Conservation (phyloP, 768 basidiomycete genomes). For the Suillus variegatus region DNA sequence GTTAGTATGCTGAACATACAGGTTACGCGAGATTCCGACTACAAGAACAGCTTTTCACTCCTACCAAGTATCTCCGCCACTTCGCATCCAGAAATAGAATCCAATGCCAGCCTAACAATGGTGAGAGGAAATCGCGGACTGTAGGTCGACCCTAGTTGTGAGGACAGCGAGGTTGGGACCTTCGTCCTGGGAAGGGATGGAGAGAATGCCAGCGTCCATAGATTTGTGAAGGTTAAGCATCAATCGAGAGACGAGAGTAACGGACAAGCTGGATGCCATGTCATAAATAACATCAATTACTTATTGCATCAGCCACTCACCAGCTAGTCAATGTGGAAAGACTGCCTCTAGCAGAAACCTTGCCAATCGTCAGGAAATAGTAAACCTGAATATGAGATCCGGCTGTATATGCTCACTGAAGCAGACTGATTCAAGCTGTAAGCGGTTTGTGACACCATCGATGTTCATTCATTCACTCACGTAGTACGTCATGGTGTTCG, state of each 20-base stretch:
- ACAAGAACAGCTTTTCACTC: not conserved
- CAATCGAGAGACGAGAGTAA: conserved; percentile 55
- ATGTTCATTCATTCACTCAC: conserved; percentile 19
- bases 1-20: not conserved
- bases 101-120: not conserved
- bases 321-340: conserved; percentile 52
- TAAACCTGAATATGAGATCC: not conserved
- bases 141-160: not conserved
- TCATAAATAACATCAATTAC: not conserved
- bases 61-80: not conserved
- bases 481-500: conserved; percentile 48
- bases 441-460: not conserved
- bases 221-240: conserved; percentile 56
- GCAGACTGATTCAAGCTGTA: conserved; percentile 1
- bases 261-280: conserved; percentile 39
- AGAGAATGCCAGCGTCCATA: conserved; percentile 19
- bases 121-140: not conserved
- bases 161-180: conserved; percentile 34
- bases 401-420: conserved; percentile 9
- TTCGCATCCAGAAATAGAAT: not conserved
- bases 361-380: not conserved
- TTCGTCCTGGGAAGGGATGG: conserved; percentile 37
- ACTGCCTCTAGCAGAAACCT: conserved; percentile 31
- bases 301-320: conserved; percentile 28
- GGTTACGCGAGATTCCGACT: no score